Percentiles rank a stretch among this genome's conserved stretches.
These are phyloP conservation scores for Salix viminalis DNA, from an alignment of 345 rosid species.

Conservation along the genomic window DNA sequence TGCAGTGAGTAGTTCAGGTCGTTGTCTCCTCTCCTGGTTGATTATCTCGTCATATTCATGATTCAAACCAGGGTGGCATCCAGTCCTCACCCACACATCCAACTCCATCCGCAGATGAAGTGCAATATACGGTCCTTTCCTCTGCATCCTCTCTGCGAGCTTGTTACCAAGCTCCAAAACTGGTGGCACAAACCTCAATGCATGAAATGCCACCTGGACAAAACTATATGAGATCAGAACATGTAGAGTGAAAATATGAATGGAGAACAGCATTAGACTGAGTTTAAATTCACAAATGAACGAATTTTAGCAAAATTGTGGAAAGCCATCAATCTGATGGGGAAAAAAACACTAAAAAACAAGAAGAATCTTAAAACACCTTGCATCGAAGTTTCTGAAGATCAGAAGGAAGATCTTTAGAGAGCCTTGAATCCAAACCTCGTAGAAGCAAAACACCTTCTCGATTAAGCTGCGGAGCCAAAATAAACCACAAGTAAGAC, in stretches of 20 bases:
- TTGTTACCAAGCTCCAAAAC: slow-evolving; percentile 69
- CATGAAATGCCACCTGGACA: slow-evolving; percentile 80
- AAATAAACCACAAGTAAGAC: slow-evolving; percentile 9
- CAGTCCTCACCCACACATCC: slow-evolving; percentile 96
- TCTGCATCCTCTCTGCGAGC: slow-evolving; percentile 75
- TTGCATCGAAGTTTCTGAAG: slow-evolving; percentile 95
- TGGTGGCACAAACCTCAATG: slow-evolving; percentile 62
- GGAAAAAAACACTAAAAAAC: background rate
- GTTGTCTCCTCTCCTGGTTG: slow-evolving; percentile 57
- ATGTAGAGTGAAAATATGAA: background rate
- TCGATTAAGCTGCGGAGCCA: slow-evolving; percentile 59
- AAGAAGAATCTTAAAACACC: slow-evolving; percentile 29
- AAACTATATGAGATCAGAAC: background rate
- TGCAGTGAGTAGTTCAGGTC: slow-evolving; percentile 89
- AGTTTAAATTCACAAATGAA: background rate
- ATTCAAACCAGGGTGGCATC: slow-evolving; percentile 85
- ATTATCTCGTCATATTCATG: slow-evolving; percentile 68
- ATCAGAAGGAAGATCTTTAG: slow-evolving; percentile 88
- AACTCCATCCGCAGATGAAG: slow-evolving; percentile 88
- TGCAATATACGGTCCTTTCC: slow-evolving; percentile 82
- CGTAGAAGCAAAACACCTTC: slow-evolving; percentile 87
- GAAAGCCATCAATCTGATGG: background rate
- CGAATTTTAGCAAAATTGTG: background rate
- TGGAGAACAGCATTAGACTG: background rate
- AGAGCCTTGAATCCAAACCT: slow-evolving; percentile 89